Conservation (phyloP, 2,329 filamentous ascomycete species). For the Beauveria sp. region DNA sequence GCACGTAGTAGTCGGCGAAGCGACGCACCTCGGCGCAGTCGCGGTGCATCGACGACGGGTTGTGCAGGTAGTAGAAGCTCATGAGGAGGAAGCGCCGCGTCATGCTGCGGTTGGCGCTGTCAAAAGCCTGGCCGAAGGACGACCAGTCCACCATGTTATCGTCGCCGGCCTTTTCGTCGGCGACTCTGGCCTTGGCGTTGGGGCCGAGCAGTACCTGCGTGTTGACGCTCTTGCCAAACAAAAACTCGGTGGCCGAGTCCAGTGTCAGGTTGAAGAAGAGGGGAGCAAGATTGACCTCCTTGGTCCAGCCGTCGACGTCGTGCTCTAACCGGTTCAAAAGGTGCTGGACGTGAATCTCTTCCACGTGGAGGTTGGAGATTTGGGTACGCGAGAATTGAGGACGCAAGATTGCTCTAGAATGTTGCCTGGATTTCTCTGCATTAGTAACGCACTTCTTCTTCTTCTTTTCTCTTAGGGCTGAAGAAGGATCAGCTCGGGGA, state of each 20-base stretch:
- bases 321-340: background rate
- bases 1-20: constrained; percentile 8
- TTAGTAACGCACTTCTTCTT: constrained; percentile 20
- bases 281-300: constrained; percentile 31
- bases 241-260: constrained; percentile 40
- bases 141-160: constrained; percentile 3
- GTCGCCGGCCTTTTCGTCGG: background rate
- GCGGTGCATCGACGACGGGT: background rate
- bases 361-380: constrained; percentile 15
- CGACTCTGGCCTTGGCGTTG: background rate
- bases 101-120: background rate
- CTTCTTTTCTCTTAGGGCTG: background rate
- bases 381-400: constrained; percentile 20
- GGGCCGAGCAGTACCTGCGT: constrained; percentile 22
- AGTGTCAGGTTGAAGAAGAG: constrained; percentile 39
- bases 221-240: constrained; percentile 48
- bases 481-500: background rate
- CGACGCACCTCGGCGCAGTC: background rate
- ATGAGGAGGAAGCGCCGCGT: background rate
- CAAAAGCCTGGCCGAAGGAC: background rate
- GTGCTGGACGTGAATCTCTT: constrained; percentile 17
- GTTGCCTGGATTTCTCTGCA: constrained; percentile 16
- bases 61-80: constrained; percentile 1
- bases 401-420: constrained; percentile 26
- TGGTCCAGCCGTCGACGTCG: background rate